Percentiles rank a stretch among this genome's conserved stretches.
Evolutionary conservation across 345 rosid species (phyloP).

Genomic region (Salix arbutifolia): DNA sequence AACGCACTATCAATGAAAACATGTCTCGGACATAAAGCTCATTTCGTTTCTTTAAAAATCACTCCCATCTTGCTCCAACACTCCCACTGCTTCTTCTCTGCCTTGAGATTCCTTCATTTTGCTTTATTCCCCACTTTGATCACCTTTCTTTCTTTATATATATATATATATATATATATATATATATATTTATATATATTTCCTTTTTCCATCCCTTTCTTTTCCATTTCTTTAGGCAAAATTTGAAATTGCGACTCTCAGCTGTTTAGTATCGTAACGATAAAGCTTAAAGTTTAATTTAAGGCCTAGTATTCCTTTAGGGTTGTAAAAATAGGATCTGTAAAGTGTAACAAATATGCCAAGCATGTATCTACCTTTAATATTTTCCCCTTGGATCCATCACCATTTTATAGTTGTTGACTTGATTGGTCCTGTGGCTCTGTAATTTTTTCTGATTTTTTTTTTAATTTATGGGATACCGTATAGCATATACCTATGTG

Average conservation of each 20-base stretch:
- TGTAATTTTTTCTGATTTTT: too few relatives aligned
- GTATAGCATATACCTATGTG: too few relatives aligned
- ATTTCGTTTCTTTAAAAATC: background rate
- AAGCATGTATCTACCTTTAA: background rate
- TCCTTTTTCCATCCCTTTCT: background rate
- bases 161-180: background rate
- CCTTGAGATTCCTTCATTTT: slow-evolving; percentile 14
- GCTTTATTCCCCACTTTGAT: background rate
- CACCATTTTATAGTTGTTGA: slow-evolving; percentile 6
- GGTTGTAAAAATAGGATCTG: background rate
- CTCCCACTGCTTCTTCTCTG: background rate
- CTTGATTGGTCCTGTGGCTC: slow-evolving; percentile 2
- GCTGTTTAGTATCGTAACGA: background rate
- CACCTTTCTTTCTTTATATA: background rate
- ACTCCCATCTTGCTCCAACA: background rate
- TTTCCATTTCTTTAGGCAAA: slow-evolving; percentile 12
- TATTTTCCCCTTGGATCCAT: slow-evolving; percentile 17
- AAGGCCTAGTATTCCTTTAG: background rate
- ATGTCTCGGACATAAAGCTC: slow-evolving; percentile 22
- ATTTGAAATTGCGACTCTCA: background rate
- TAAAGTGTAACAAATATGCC: background rate
- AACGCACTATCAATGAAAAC: slow-evolving; percentile 18
- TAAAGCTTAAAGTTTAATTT: background rate
- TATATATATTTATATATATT: background rate
- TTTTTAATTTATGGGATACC: too few relatives aligned